Evolutionary conservation across 1,284 basidiomycete genomes (phyloP), one percentile per base, ranked within the genome.

Genomic region (Ceratobasidium sp.): DNA sequence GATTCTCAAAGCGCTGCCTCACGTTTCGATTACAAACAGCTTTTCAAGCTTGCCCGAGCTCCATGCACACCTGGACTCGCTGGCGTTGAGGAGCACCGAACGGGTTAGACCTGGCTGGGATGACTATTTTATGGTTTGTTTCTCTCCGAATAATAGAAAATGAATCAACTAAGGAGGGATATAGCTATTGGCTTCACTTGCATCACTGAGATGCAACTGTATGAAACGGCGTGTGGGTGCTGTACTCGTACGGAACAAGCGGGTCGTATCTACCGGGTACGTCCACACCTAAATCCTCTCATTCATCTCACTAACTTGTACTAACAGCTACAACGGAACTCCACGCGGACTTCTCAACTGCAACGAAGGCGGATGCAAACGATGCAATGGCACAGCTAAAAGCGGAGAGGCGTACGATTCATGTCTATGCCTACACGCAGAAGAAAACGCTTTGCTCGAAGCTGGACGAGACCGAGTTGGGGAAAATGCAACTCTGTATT

Each of bases 221-320:
- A 99, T 99, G 97, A 99, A 99, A 84, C 91, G 98, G 3, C 90
- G 98, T 1, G 97, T 99, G 0, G 97, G 97, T 15, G 96, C 96
- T 0, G 91, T 99, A 20, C 87, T 99, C 54, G 96, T 98, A 42
- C 90, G 94, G 3, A 84, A 94, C 79, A 92, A 94, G 81, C 89
- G 97, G 38, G 94, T 99, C 70, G 87, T 99, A 52, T 91, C 95
- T n/a, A 98, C 98, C 0, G 98, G 98, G 87, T 93, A 83, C 64
- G 86, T 82, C 56, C 2, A 17, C 26, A 17, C 59, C 56, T 20
- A 50, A 23, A 38, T 26, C 26, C 40, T 13, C n/a, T 67, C 38
- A 67, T 38, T 20, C 66, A 50, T 26, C 23, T 26, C 52, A 23
- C 74, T 66, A 13, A 77, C 57, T 46, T 56, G 79, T 65, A 9